Conservation (phyloP, 352 stramenopile genomes). For the Globisporangium apiculatum region DNA sequence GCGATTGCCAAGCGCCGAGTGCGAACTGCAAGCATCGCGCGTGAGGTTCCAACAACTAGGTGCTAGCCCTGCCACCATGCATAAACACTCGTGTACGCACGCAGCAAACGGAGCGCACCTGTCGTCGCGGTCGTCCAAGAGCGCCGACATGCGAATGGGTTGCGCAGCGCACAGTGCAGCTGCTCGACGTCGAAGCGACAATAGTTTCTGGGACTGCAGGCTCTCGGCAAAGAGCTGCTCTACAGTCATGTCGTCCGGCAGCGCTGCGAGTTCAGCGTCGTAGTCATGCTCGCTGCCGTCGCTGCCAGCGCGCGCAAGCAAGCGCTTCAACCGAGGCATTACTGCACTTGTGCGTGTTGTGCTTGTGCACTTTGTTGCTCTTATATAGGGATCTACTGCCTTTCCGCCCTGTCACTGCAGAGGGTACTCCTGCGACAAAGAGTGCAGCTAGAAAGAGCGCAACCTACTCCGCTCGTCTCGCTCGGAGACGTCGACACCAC, state of each 20-base stretch:
- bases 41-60: too few relatives aligned
- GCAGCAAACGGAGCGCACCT: not conserved
- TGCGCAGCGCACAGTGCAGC: constrained; percentile 32
- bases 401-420: too few relatives aligned
- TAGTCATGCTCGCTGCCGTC: not conserved
- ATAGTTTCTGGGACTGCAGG: constrained; percentile 24
- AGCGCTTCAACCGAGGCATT: constrained; percentile 35
- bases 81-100: not conserved
- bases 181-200: constrained; percentile 17
- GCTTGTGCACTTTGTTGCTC: not conserved
- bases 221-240: constrained; percentile 49
- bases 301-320: constrained; percentile 11
- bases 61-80: too few relatives aligned
- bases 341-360: not conserved
- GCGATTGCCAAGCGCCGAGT: not conserved
- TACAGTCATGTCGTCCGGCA: constrained; percentile 16
- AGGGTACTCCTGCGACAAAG: too few relatives aligned
- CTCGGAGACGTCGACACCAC: too few relatives aligned
- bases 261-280: constrained; percentile 10
- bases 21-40: not conserved
- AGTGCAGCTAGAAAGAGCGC: too few relatives aligned
- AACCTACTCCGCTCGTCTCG: too few relatives aligned
- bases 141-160: constrained; percentile 22
- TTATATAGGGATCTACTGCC: not conserved
- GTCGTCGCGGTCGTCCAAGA: constrained; percentile 11